Evolutionary conservation across 495 filamentous ascomycete genomes (phyloP).

Genomic region (Penicillium atrosanguineum): DNA sequence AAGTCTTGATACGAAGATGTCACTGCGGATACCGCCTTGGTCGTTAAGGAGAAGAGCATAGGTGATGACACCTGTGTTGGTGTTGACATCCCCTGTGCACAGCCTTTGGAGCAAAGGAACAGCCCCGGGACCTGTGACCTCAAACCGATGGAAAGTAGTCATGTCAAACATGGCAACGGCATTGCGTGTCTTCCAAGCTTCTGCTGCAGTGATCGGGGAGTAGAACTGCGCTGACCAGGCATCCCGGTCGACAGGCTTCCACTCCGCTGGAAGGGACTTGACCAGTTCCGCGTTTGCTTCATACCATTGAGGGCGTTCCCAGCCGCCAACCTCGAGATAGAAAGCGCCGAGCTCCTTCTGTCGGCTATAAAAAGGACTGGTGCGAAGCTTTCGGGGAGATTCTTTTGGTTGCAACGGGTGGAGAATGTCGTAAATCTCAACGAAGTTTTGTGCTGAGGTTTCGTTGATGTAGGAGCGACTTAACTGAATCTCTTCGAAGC

Average conservation of each 20-base stretch:
- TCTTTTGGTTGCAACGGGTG: slow-evolving; percentile 47
- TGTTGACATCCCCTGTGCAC: slow-evolving; percentile 40
- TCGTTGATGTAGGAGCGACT: slow-evolving; percentile 43
- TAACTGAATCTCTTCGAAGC: slow-evolving; percentile 50
- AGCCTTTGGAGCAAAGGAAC: slow-evolving; percentile 42
- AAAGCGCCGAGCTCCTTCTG: slow-evolving; percentile 46
- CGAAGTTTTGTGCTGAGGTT: slow-evolving; percentile 50
- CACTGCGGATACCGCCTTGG: slow-evolving; percentile 39
- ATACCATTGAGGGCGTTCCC: slow-evolving; percentile 53
- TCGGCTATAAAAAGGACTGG: slow-evolving; percentile 44
- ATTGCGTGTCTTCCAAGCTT: slow-evolving; percentile 53
- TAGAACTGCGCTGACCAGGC: slow-evolving; percentile 44
- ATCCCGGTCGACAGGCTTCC: slow-evolving; percentile 45
- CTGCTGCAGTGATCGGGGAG: slow-evolving; percentile 48
- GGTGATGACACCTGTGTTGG: slow-evolving; percentile 35
- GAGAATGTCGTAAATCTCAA: slow-evolving; percentile 52
- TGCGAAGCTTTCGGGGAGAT: slow-evolving; percentile 46
- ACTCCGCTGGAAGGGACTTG: slow-evolving; percentile 38
- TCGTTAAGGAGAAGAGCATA: slow-evolving; percentile 46
- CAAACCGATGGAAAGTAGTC: slow-evolving; percentile 50
- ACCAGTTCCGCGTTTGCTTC: slow-evolving; percentile 44
- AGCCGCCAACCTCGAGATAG: slow-evolving; percentile 48
- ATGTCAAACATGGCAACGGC: slow-evolving; percentile 54
- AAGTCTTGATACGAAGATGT: slow-evolving; percentile 41
- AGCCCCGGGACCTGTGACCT: slow-evolving; percentile 46